Conservation (phyloP, 331 rosid species). For the Malus hybrid region DNA sequence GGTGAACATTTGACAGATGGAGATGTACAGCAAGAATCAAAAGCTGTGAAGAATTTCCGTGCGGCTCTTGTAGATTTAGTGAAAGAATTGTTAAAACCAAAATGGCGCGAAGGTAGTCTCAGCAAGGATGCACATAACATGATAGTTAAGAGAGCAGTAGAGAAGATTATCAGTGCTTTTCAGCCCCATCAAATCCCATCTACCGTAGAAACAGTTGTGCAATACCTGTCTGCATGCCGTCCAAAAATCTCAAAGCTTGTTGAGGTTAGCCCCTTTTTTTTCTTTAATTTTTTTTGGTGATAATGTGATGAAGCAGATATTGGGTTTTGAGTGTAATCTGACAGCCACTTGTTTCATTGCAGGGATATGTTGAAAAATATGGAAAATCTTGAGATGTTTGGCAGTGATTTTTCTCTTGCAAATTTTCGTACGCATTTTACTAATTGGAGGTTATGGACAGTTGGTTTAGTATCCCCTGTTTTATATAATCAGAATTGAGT, state of each 20-base stretch:
- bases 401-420: slow-evolving; percentile 37
- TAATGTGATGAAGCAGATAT: slow-evolving; percentile 1
- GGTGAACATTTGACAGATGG: slow-evolving; percentile 37
- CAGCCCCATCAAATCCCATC: slow-evolving; percentile 75
- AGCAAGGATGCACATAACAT: slow-evolving; percentile 73
- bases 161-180: slow-evolving; percentile 69
- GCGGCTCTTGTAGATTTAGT: slow-evolving; percentile 70
- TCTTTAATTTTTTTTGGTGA: slow-evolving; percentile 8
- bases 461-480: slow-evolving; percentile 24
- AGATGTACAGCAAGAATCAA: slow-evolving; percentile 46
- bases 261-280: slow-evolving; percentile 48
- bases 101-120: slow-evolving; percentile 81
- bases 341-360: slow-evolving; percentile 42
- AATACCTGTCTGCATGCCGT: slow-evolving; percentile 59
- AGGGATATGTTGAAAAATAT: slow-evolving; percentile 90
- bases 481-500: slow-evolving; percentile 7
- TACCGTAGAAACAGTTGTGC: slow-evolving; percentile 45
- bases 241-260: slow-evolving; percentile 71
- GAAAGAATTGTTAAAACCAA: slow-evolving; percentile 83
- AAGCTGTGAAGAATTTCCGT: slow-evolving; percentile 46
- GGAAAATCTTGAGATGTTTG: slow-evolving; percentile 62
- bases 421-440: slow-evolving; percentile 32
- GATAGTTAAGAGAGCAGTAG: slow-evolving; percentile 77
- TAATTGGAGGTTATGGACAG: slow-evolving; percentile 23
- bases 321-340: slow-evolving; percentile 20